A percentile compares a stretch with the other conserved stretches of the same genome.
Evolutionary conservation across 331 rosid genomes (phyloP).

Genomic region (Acacia pycnantha): DNA sequence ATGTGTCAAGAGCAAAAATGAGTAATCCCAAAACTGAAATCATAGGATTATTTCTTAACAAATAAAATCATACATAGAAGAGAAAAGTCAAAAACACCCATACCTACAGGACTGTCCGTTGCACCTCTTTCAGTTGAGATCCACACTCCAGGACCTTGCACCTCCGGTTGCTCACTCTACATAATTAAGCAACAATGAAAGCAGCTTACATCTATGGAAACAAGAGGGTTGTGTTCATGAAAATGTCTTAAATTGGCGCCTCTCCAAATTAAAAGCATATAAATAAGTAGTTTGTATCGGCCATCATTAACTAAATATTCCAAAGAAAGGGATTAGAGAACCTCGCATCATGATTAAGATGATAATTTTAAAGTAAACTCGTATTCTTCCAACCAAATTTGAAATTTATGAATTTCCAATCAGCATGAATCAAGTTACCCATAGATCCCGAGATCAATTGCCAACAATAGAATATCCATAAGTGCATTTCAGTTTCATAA

Average conservation of each 20-base stretch:
- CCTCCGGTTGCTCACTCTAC: constrained; percentile 94
- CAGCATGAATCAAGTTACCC: constrained; percentile 2
- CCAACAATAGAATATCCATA: constrained; percentile 10
- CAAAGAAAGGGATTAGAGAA: not conserved
- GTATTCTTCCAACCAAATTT: not conserved
- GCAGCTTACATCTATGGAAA: constrained; percentile 14
- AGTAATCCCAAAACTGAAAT: not conserved
- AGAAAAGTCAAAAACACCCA: not conserved
- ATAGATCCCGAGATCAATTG: not conserved
- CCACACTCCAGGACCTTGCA: constrained; percentile 95
- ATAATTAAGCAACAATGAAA: constrained; percentile 16
- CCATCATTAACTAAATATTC: constrained; percentile 7
- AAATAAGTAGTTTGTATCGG: constrained; percentile 15
- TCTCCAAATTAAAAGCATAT: constrained; percentile 17
- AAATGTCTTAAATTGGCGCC: constrained; percentile 3
- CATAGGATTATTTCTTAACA: constrained; percentile 18
- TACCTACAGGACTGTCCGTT: constrained; percentile 90
- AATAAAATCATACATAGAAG: constrained; percentile 3
- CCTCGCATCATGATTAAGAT: not conserved
- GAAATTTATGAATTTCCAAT: constrained; percentile 20
- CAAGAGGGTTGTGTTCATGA: constrained; percentile 1
- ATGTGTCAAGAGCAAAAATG: constrained; percentile 1
- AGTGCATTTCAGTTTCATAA: not conserved
- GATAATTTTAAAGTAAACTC: not conserved
- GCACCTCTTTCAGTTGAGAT: constrained; percentile 84